Conservation (phyloP, 2,329 filamentous ascomycete species). For the Cladophialophora immunda region DNA sequence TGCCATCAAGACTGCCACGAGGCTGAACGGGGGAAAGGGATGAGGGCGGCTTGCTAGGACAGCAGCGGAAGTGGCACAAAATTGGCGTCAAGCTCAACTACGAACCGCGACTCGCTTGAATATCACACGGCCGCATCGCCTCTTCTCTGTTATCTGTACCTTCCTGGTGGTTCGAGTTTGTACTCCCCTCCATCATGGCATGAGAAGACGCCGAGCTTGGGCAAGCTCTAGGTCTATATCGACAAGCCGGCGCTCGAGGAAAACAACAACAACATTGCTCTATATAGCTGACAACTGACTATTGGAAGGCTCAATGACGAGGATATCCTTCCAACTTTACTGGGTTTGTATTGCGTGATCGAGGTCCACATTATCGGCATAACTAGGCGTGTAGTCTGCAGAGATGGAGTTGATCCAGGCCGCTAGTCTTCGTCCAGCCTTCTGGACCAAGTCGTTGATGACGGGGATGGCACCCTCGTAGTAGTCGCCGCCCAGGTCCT, state of each 20-base stretch:
- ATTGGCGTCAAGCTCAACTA: neutral
- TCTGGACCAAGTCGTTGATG: conserved; percentile 37
- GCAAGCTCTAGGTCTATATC: conserved; percentile 12
- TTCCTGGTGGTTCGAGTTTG: neutral
- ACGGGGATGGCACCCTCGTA: conserved; percentile 40
- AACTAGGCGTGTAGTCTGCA: neutral
- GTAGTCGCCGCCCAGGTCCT: conserved; percentile 46
- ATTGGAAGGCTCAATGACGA: too few species aligned
- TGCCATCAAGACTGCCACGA: neutral
- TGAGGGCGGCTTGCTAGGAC: neutral
- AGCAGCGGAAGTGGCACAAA: neutral
- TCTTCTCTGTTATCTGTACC: neutral
- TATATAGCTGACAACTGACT: neutral
- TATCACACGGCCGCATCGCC: neutral
- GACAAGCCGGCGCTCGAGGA: neutral
- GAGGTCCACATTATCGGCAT: neutral
- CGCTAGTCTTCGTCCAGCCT: conserved; percentile 39
- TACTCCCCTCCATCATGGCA: neutral
- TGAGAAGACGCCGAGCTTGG: conserved; percentile 11
- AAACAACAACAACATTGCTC: too few species aligned
- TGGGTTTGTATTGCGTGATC: neutral
- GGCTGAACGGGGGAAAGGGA: neutral
- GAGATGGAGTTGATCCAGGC: conserved; percentile 38
- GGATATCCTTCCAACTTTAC: neutral
- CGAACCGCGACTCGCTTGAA: neutral